Percentiles rank a stretch among this genome's conserved stretches.
Evolutionary conservation across 23 red algal genomes (phyloP).

Genomic region (Gracilaria gracilis): DNA sequence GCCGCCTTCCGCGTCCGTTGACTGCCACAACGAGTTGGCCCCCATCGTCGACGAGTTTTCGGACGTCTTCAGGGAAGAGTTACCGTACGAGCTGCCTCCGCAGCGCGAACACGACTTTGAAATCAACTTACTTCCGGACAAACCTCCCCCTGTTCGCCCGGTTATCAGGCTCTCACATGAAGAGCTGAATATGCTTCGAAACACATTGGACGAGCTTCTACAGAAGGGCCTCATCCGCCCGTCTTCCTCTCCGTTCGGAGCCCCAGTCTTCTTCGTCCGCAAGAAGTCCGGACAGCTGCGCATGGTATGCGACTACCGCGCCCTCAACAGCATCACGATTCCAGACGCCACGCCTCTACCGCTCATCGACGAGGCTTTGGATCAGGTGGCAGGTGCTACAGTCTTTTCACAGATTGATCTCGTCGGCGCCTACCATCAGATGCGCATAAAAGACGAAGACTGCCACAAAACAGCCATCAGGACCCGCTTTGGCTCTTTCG

Average conservation of each 20-base stretch:
- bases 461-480: background rate
- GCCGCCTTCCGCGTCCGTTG: background rate
- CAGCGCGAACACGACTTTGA: slow-evolving; percentile 2
- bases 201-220: background rate
- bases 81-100: slow-evolving; percentile 18
- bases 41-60: slow-evolving; percentile 4
- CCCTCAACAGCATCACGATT: slow-evolving; percentile 37
- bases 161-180: background rate
- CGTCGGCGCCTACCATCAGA: background rate
- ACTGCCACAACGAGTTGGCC: slow-evolving; percentile 15
- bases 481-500: background rate
- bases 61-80: slow-evolving; percentile 16
- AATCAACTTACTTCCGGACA: background rate
- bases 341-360: slow-evolving; percentile 16
- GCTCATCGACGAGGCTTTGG: background rate
- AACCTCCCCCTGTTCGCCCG: slow-evolving; percentile 21
- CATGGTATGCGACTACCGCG: slow-evolving; percentile 28
- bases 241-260: background rate
- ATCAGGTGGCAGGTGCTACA: background rate
- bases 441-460: background rate
- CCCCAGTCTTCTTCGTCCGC: slow-evolving; percentile 12
- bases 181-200: background rate
- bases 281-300: slow-evolving; percentile 9
- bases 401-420: slow-evolving; percentile 39
- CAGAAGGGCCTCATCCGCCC: background rate